Evolutionary conservation across 495 filamentous ascomycete species (phyloP), one percentile per base, ranked within the genome.

Genomic region (Xylaria grammica): DNA sequence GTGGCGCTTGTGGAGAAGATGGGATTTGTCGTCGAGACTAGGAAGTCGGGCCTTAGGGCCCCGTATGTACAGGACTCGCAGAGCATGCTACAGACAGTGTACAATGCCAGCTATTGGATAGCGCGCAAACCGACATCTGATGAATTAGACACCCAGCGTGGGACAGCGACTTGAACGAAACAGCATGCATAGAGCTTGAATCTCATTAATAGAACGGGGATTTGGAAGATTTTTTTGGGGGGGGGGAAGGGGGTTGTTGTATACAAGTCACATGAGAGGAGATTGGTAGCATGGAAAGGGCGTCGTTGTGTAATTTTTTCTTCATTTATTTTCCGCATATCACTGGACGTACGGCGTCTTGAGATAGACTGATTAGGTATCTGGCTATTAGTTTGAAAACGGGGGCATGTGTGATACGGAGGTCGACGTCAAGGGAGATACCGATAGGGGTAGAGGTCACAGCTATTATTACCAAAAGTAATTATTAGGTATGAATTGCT

Each of bases 51-150:
- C 71, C 77, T 84, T 9, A 73, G 77, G 54, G 83, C 87, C 45
- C 93, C 94, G 52, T 98, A 99, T 73, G 93, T 97, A 61, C 89
- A 91, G 69, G 91, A 97, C 72, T 76, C 81, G 22, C 77, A 87
- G 55, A 96, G 93, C 67, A 94, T 98, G 92, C 78, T 96, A 66
- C 88, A 90, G 73, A 92, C 90, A 58, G 80, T 85, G 54, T 99
- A 97, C 74, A 78, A 75, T 53, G 90, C 90, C 24, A 89, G 88
- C 56, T 83, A 87, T 56, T 99, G 95, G 95, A 77, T 97, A 46
- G 94, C 91, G 40, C 86, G 90, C 64, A 97, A 95, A 78, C 78
- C 74, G 0, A 51, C 53, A 19, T 3, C 22, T 15, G 8, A 10
- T 6, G 45, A 42, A 32, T 4, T n/a, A 7, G 13, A 34, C 11